Base-by-base conservation (phyloP, 768 basidiomycete species). In the Mycena leptocephala region DNA sequence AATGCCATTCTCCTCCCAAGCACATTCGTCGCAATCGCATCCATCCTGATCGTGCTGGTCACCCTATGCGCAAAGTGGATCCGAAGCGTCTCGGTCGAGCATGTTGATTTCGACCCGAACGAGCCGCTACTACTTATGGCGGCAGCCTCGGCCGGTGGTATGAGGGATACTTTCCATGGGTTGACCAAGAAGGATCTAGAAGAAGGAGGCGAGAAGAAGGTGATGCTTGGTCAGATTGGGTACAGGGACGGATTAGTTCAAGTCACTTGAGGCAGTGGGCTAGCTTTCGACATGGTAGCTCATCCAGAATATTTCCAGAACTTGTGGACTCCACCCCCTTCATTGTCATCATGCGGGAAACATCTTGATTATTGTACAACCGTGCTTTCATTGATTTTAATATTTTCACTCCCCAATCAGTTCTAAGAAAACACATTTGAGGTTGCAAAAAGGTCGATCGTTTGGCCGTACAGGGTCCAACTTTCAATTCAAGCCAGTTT, bases 141-240 rank as follows among this genome's bases (percentile, higher is more conserved):
- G 51, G 66, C 66, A 37, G 66, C 66, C 10, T 68, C 66, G 8
- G 66, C 66, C 24, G 66, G 66, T 10, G 66, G 66, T 16, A 68
- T 68, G 66, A 32, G 3, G 22, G 35, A 37, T 48, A 28, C 37
- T 18, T 68, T 68, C 35, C 46, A 6, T 24, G 66, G 66, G 2
- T 22, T 56, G 11, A 35, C 20, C 6, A 56, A 56, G 37, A 32
- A 68, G 37, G 16, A 55, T 35, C 5, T 68, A 8, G 37, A 56
- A 28, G 55, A 68, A n/a, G 66, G 66, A 28, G n/a, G 8, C 26
- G 13, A 24, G 7, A 68, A 56, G 55, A 37, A 41, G 16, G 46
- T 68, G 32, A 56, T 55, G 14, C 33, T 68, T 6, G 66, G 5
- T 7, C 48, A 68, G 30, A 20, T 68, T 28, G 55, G 37, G n/a